These are phyloP conservation scores for Wickerhamiella dianesei DNA, from an alignment of 805 yeast genomes.

Conservation along the genomic window DNA sequence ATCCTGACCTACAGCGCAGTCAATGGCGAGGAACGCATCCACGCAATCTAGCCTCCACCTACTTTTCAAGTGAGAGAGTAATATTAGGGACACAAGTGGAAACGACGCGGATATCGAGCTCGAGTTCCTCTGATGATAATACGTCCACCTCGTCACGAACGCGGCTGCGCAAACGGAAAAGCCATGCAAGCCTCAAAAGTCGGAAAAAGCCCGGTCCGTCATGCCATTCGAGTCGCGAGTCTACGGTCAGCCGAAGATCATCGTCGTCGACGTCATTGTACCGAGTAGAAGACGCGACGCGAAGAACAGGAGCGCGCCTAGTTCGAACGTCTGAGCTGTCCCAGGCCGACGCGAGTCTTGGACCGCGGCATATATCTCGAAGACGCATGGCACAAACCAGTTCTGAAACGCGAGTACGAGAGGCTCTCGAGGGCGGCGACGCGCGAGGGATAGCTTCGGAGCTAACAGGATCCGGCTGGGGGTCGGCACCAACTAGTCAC, in stretches of 20 bases:
- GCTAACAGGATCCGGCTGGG: neutral
- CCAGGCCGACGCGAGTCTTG: slow-evolving; percentile 1
- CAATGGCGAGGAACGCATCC: no score
- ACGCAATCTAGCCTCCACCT: no score
- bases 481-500: neutral
- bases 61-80: no score
- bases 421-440: neutral
- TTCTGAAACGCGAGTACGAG: neutral
- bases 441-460: neutral
- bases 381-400: neutral
- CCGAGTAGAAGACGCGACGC: neutral
- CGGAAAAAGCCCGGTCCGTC: neutral
- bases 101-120: no score
- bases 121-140: neutral
- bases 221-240: neutral
- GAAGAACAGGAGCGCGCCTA: neutral
- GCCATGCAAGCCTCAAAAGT: neutral
- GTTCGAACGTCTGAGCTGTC: neutral
- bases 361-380: neutral
- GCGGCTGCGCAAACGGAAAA: neutral
- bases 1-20: no score
- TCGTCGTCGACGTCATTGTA: neutral
- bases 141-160: neutral
- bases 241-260: neutral
- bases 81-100: no score